Conservation (phyloP, 2,329 filamentous ascomycete species). For the Neophaeococcomyces aloes region DNA sequence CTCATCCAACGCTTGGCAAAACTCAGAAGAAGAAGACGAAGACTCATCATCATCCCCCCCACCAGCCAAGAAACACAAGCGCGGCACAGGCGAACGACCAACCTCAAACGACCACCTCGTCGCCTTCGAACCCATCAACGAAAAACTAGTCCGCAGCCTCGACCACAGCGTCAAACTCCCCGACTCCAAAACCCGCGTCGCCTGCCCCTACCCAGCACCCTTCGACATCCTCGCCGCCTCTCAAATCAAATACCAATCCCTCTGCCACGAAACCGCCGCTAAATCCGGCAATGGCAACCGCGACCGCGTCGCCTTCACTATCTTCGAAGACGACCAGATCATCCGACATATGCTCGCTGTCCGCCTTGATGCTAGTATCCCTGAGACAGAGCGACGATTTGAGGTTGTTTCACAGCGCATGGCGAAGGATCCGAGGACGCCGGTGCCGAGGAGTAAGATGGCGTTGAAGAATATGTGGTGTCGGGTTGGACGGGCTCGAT, state of each 20-base stretch:
- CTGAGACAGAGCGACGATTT: constrained; percentile 16
- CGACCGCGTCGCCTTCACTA: constrained; percentile 7
- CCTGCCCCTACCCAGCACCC: constrained; percentile 14
- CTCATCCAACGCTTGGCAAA: no score
- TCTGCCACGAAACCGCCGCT: not conserved
- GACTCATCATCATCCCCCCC: no score
- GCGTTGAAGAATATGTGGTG: constrained; percentile 21
- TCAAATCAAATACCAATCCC: not conserved
- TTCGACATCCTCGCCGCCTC: constrained; percentile 10
- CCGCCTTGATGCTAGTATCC: constrained; percentile 7
- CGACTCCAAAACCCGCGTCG: not conserved
- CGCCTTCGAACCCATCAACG: no score
- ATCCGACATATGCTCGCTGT: constrained; percentile 18
- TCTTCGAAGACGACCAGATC: constrained; percentile 17
- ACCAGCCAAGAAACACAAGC: no score
- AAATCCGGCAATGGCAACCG: not conserved
- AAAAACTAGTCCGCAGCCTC: not conserved
- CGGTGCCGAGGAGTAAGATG: constrained; percentile 3
- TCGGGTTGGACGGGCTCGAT: constrained; percentile 15
- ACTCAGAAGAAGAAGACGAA: no score
- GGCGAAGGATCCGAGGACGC: constrained; percentile 7
- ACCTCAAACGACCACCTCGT: no score
- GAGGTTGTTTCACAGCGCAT: constrained; percentile 14
- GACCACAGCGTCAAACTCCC: constrained; percentile 4
- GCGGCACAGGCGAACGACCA: no score